Conservation (phyloP, 2,329 filamentous ascomycete species). For the Paramyrothecium sp. region DNA sequence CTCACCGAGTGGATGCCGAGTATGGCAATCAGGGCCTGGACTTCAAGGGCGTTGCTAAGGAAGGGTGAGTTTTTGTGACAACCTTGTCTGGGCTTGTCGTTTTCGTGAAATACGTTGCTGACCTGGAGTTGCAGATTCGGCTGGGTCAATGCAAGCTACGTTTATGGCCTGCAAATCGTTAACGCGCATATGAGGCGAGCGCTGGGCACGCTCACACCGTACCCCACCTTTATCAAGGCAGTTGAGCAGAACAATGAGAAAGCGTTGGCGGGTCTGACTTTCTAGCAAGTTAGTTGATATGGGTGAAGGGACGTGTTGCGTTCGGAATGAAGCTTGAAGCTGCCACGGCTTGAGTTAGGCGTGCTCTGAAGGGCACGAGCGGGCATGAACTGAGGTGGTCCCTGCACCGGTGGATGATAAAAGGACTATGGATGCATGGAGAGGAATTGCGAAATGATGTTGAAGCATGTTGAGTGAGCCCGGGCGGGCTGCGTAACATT, state of each 20-base stretch:
- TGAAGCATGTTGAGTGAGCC: too few relatives aligned
- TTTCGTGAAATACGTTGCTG: slow-evolving; percentile 16
- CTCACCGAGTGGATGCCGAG: slow-evolving; percentile 92
- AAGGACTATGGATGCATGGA: too few relatives aligned
- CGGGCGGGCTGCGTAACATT: too few relatives aligned
- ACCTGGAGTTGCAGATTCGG: slow-evolving; percentile 67
- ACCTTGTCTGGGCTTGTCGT: background rate
- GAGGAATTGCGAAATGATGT: too few relatives aligned
- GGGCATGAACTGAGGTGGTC: too few relatives aligned
- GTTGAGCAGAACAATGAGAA: slow-evolving; percentile 54
- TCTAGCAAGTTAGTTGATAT: slow-evolving; percentile 15
- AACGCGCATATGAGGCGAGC: slow-evolving; percentile 88
- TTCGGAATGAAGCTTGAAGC: too few relatives aligned
- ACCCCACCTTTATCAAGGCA: slow-evolving; percentile 76
- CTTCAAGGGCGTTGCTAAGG: slow-evolving; percentile 92
- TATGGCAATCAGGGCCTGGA: slow-evolving; percentile 96
- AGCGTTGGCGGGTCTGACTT: slow-evolving; percentile 43
- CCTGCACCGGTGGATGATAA: too few relatives aligned
- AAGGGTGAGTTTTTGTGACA: slow-evolving; percentile 88
- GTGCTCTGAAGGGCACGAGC: too few relatives aligned
- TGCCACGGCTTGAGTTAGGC: too few relatives aligned
- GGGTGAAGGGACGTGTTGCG: too few relatives aligned
- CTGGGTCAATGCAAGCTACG: slow-evolving; percentile 98
- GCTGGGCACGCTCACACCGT: slow-evolving; percentile 83
- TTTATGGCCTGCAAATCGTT: slow-evolving; percentile 86